Evolutionary conservation across 2,329 filamentous ascomycete species (phyloP).

Genomic region (Tolypocladium inflatum): DNA sequence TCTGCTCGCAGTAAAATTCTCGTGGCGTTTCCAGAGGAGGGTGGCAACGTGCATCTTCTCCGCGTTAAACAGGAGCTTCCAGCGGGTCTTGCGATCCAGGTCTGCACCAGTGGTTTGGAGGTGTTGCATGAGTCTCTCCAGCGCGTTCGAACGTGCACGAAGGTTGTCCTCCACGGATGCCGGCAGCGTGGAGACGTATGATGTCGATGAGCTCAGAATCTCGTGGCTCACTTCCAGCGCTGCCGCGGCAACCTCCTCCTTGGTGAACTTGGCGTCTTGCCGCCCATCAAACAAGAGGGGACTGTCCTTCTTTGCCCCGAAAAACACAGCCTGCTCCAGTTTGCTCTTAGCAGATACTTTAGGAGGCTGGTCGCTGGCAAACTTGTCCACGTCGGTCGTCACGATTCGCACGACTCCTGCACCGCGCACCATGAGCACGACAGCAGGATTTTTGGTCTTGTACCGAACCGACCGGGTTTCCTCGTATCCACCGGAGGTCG

Average conservation of each 20-base stretch:
- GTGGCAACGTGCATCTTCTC: constrained; percentile 80
- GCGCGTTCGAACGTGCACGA: constrained; percentile 58
- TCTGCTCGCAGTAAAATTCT: constrained; percentile 53
- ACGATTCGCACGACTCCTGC: constrained; percentile 52
- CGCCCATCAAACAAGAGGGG: constrained; percentile 76
- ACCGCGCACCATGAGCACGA: constrained; percentile 53
- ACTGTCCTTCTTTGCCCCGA: constrained; percentile 70
- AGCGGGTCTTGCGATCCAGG: constrained; percentile 60
- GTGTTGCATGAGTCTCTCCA: constrained; percentile 66
- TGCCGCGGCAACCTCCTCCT: constrained; percentile 64
- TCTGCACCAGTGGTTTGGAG: constrained; percentile 56
- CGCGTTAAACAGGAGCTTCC: constrained; percentile 78
- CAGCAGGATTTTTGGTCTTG: constrained; percentile 52
- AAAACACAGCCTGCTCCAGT: constrained; percentile 91
- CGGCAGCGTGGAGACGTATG: constrained; percentile 62
- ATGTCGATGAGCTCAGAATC: constrained; percentile 68
- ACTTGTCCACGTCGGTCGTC: constrained; percentile 48
- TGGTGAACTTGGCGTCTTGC: constrained; percentile 55
- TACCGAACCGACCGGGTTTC: constrained; percentile 40
- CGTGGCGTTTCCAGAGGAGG: constrained; percentile 72
- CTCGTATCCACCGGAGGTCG: constrained; percentile 24
- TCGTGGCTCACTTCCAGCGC: constrained; percentile 72
- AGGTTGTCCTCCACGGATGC: constrained; percentile 78
- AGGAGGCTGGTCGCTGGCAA: constrained; percentile 47
- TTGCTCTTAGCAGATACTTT: constrained; percentile 76